A percentile compares a stretch with the other conserved stretches of the same genome.
phyloP scores from a whole-genome alignment of 441 rosid genomes.

The Eruca vesicaria region DNA sequence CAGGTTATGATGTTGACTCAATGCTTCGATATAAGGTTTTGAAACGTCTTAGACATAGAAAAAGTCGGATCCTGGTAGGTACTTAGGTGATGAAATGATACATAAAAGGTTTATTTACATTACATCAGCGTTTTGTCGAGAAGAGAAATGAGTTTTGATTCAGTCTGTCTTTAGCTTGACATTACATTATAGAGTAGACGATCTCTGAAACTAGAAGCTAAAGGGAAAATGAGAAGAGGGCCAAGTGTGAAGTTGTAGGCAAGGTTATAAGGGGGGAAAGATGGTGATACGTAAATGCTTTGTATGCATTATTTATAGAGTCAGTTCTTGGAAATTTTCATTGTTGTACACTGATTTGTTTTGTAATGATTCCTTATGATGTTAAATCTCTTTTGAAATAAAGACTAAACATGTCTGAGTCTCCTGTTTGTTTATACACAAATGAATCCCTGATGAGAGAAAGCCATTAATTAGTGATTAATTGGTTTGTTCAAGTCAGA shows the following conservation, averaged over 20 bases:
- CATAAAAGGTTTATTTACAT: neutral
- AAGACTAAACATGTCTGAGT: constrained; percentile 22
- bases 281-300: constrained; percentile 23
- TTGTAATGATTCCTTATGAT: constrained; percentile 27
- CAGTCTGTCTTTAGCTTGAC: neutral
- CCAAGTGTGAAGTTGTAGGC: neutral
- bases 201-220: constrained; percentile 17
- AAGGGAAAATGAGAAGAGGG: constrained; percentile 1
- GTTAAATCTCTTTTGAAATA: constrained; percentile 16
- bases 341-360: constrained; percentile 27
- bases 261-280: neutral
- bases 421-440: too few relatives aligned
- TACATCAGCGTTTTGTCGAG: neutral
- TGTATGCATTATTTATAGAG: constrained; percentile 24
- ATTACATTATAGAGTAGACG: constrained; percentile 10
- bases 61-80: constrained; percentile 14
- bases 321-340: constrained; percentile 1
- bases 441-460: constrained; percentile 41
- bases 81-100: constrained; percentile 10
- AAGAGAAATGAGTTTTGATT: constrained; percentile 16
- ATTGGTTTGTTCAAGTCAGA: constrained; percentile 33
- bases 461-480: constrained; percentile 7
- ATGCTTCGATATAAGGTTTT: constrained; percentile 41
- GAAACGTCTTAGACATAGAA: constrained; percentile 21
- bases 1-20: constrained; percentile 60